A percentile compares a stretch with the other conserved stretches of the same genome.
Evolutionary conservation across 1,139 yeast species (phyloP).

Genomic region (Geotrichum citri-aurantii): DNA sequence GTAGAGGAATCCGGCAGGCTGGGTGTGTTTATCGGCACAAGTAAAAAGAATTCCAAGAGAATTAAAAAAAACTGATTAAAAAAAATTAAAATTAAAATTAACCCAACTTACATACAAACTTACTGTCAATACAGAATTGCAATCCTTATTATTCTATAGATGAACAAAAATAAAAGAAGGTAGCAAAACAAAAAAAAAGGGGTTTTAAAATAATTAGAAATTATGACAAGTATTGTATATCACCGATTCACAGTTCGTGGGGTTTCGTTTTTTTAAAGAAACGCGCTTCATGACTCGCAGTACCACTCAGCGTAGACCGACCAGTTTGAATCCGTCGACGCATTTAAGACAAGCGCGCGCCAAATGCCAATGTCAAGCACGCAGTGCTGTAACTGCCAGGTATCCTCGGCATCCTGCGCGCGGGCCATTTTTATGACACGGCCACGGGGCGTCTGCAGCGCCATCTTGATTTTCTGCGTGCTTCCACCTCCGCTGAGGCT

Average conservation of each 20-base stretch:
- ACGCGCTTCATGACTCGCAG: slow-evolving; percentile 37
- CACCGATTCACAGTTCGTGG: no score
- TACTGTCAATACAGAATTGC: no score
- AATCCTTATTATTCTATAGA: no score
- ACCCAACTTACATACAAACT: no score
- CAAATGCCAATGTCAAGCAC: slow-evolving; percentile 51
- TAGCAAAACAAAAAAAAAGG: no score
- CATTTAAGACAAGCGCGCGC: slow-evolving; percentile 76
- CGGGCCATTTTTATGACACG: slow-evolving; percentile 57
- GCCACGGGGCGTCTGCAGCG: slow-evolving; percentile 80
- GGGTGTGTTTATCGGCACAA: neutral
- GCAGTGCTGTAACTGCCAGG: slow-evolving; percentile 5
- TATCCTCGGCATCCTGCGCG: slow-evolving; percentile 30
- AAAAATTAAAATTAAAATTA: neutral
- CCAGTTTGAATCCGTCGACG: slow-evolving; percentile 68
- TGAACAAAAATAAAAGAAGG: no score
- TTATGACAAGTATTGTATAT: no score
- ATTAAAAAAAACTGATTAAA: neutral
- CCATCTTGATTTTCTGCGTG: slow-evolving; percentile 41
- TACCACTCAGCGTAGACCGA: slow-evolving; percentile 92
- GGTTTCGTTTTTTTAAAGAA: no score
- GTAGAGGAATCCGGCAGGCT: neutral
- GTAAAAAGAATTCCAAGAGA: neutral
- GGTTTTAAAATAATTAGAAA: no score
- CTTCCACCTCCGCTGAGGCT: slow-evolving; percentile 19